These are phyloP conservation scores for Abortiporus biennis DNA, from an alignment of 1,284 basidiomycete genomes.

Conservation along the genomic window DNA sequence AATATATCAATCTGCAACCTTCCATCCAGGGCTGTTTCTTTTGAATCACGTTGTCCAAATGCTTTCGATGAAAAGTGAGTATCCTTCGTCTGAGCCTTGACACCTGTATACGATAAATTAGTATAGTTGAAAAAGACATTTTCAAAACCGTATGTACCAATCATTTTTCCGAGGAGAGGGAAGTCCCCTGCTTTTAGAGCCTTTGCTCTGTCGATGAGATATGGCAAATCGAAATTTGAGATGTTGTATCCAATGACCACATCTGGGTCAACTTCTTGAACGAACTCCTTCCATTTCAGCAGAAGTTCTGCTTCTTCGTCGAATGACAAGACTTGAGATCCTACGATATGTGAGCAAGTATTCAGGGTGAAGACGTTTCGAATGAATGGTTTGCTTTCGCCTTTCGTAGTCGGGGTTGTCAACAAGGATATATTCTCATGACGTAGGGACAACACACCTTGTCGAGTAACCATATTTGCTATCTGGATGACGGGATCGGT, in stretches of 20 bases:
- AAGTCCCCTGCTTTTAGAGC: constrained; percentile 72
- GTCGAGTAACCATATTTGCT: constrained; percentile 94
- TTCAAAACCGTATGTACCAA: constrained; percentile 44
- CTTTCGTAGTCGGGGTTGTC: constrained; percentile 32
- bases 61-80: constrained; percentile 97
- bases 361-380: constrained; percentile 96
- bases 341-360: constrained; percentile 88
- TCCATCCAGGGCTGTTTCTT: constrained; percentile 85
- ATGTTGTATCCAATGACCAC: constrained; percentile 94
- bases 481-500: constrained; percentile 94
- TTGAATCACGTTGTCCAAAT: constrained; percentile 92
- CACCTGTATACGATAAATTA: constrained; percentile 36
- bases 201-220: constrained; percentile 85
- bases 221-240: constrained; percentile 89
- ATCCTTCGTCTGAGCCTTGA: constrained; percentile 76
- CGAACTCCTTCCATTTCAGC: constrained; percentile 78
- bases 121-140: background rate
- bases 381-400: constrained; percentile 87
- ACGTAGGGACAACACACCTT: constrained; percentile 51
- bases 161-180: constrained; percentile 74
- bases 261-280: constrained; percentile 86
- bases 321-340: constrained; percentile 89
- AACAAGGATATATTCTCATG: constrained; percentile 1
- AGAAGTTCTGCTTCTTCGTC: constrained; percentile 72
- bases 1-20: constrained; percentile 89